Base-by-base conservation (phyloP, 2,329 filamentous ascomycete genomes). In the Penicillium oxalicum region DNA sequence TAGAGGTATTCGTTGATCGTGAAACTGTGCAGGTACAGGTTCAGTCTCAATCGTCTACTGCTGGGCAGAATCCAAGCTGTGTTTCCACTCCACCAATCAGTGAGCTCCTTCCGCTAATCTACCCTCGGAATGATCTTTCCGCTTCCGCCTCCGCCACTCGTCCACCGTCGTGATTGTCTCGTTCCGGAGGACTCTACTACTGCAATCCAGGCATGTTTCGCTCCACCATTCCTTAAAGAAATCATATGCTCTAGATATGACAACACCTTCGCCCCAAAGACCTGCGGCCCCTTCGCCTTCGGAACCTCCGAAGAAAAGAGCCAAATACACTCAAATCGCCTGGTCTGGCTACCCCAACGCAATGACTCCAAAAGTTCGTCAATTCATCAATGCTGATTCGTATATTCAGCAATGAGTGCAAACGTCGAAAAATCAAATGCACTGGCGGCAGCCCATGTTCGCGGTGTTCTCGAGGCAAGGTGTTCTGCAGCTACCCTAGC, bases 351-450 rank as follows among this genome's bases (percentile, higher is more conserved):
- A 27, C 9, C 13, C 12, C 12, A 11, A 26, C 13, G 7, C 29
- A 4, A 2, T 35, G 29, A 9, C 26, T 9, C n/a, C 25, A 9
- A 33, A 28, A 26, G 18, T 18, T 40, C 7, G 33, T 11, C 28
- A 28, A 26, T 27, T 11, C 9, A 41, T 13, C 9, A 6, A 44
- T 28, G 27, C 12, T 2, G 8, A 4, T 13, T 18, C 24, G 13
- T 24, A 45, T 45, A 4, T 11, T 4, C 29, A 86, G 84, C 58
- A 87, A 86, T 61, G 83, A 87, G 63, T 87, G 84, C 67, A 87
- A 87, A 60, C 75, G 84, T n/a, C 80, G 84, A 49, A 87, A 87
- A 67, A 82, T 87, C 61, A 87, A 87, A 66, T 87, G 84, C 69
- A 87, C 86, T 65, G 84, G 84, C 52, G 80, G 86, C 58, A 79